Conservation (phyloP, 345 rosid species). For the Euphorbia pulcherrima region DNA sequence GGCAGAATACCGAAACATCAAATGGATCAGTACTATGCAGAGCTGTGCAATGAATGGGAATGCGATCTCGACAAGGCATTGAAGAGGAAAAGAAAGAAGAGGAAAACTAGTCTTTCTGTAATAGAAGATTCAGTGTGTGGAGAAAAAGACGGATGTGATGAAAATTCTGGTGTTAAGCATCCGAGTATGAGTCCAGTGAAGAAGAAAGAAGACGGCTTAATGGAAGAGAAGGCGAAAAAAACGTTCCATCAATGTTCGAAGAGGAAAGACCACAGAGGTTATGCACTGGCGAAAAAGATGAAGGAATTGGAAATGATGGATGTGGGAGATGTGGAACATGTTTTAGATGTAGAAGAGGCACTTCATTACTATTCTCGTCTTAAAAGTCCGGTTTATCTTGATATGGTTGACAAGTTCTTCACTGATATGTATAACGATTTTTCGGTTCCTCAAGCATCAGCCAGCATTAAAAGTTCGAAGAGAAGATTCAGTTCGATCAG, state of each 20-base stretch:
- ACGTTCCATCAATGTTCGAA: slow-evolving; percentile 11
- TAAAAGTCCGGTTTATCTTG: slow-evolving; percentile 74
- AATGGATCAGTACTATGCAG: slow-evolving; percentile 27
- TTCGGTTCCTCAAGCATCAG: slow-evolving; percentile 45
- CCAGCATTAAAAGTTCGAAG: slow-evolving; percentile 42
- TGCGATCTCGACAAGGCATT: slow-evolving; percentile 30
- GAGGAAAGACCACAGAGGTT: slow-evolving; percentile 31
- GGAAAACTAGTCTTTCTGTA: not conserved
- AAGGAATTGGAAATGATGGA: slow-evolving; percentile 81
- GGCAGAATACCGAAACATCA: slow-evolving; percentile 19
- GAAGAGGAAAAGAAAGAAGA: slow-evolving; percentile 27
- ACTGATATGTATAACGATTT: slow-evolving; percentile 71
- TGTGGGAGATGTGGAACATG: slow-evolving; percentile 64
- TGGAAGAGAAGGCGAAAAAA: slow-evolving; percentile 30
- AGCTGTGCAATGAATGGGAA: slow-evolving; percentile 38
- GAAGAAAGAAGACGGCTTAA: slow-evolving; percentile 26
- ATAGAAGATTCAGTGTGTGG: slow-evolving; percentile 16
- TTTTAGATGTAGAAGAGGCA: slow-evolving; percentile 76
- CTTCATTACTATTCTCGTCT: slow-evolving; percentile 75
- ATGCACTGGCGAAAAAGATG: slow-evolving; percentile 67
- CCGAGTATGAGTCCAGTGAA: slow-evolving; percentile 26
- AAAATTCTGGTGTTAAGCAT: slow-evolving; percentile 10
- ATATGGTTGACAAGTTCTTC: slow-evolving; percentile 81
- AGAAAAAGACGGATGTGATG: slow-evolving; percentile 21
- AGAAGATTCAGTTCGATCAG: slow-evolving; percentile 46